Evolutionary conservation across 805 yeast genomes (phyloP).

Genomic region (Kodamaea jinghongensis): DNA sequence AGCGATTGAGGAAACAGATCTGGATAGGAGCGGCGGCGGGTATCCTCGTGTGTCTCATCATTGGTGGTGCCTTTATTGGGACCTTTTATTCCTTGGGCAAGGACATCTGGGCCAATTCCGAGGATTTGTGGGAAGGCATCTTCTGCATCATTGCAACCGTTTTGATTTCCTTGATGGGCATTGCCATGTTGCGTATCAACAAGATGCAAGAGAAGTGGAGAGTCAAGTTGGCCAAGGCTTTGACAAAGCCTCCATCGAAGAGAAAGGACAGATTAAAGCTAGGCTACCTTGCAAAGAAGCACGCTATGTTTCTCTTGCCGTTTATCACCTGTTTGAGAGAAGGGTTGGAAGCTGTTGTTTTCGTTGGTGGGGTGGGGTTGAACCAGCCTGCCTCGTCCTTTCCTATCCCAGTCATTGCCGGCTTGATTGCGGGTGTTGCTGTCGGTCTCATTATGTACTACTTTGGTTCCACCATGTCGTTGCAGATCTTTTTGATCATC

Average conservation of each 20-base stretch:
- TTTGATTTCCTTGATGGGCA: slow-evolving; percentile 90
- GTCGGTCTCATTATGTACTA: slow-evolving; percentile 74
- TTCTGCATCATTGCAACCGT: slow-evolving; percentile 87
- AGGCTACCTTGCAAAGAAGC: slow-evolving; percentile 31
- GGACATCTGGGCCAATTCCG: slow-evolving; percentile 84
- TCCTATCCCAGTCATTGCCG: slow-evolving; percentile 91
- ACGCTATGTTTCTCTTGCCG: slow-evolving; percentile 25
- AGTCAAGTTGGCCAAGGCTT: slow-evolving; percentile 84
- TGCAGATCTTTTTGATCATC: slow-evolving; percentile 80
- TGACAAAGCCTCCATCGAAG: slow-evolving; percentile 55
- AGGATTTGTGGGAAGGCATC: slow-evolving; percentile 96
- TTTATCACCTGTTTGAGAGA: slow-evolving; percentile 26
- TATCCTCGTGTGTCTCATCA: slow-evolving; percentile 68
- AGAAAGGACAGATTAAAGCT: slow-evolving; percentile 46
- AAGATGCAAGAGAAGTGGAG: slow-evolving; percentile 98
- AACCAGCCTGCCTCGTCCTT: slow-evolving; percentile 59
- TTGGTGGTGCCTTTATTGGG: slow-evolving; percentile 95
- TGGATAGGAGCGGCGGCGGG: slow-evolving; percentile 83
- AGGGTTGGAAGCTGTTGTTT: slow-evolving; percentile 39
- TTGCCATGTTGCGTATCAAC: slow-evolving; percentile 93
- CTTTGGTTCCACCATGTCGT: slow-evolving; percentile 78
- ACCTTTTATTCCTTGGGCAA: slow-evolving; percentile 77
- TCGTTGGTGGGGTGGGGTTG: slow-evolving; percentile 46
- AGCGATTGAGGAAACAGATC: slow-evolving; percentile 68
- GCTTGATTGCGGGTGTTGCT: slow-evolving; percentile 71